A percentile compares a stretch with the other conserved stretches of the same genome.
phyloP scores from a whole-genome alignment of 2,329 filamentous ascomycete species.

The Alternaria postmessia region DNA sequence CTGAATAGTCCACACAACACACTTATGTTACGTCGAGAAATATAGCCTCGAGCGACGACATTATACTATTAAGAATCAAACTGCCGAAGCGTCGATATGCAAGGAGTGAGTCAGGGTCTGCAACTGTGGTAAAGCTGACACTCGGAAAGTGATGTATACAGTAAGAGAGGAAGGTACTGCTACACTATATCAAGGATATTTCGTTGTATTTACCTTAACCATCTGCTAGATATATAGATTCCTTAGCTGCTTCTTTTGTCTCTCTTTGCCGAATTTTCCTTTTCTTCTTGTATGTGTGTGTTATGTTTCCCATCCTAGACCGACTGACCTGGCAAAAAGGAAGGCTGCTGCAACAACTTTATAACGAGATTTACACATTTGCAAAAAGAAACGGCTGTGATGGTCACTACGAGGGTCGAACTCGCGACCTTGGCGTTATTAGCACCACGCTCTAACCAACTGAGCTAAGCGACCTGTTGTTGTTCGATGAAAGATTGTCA shows the following conservation, averaged over 20 bases:
- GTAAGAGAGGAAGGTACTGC: background rate
- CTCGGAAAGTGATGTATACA: background rate
- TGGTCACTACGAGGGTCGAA: constrained; percentile 38
- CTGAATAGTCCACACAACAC: too few species aligned
- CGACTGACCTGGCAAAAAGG: too few species aligned
- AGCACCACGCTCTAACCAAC: constrained; percentile 36
- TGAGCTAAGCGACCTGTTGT: constrained; percentile 30
- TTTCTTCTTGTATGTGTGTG: too few species aligned
- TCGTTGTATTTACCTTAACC: background rate
- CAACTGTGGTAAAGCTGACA: background rate
- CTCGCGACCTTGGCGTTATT: constrained; percentile 33
- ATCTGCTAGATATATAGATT: background rate
- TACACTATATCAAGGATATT: background rate
- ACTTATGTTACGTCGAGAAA: too few species aligned
- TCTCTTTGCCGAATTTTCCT: too few species aligned
- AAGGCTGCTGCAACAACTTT: too few species aligned
- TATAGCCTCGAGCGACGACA: background rate
- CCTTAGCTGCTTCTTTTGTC: background rate
- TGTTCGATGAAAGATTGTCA: background rate
- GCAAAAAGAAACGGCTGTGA: background rate
- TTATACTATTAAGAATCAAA: background rate
- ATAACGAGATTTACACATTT: background rate
- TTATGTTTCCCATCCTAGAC: too few species aligned
- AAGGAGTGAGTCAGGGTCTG: background rate
- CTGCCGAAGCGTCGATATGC: background rate